Evolutionary conservation across 1,139 yeast species (phyloP), one percentile per base, ranked within the genome.

Genomic region (Geotrichum restrictum): DNA sequence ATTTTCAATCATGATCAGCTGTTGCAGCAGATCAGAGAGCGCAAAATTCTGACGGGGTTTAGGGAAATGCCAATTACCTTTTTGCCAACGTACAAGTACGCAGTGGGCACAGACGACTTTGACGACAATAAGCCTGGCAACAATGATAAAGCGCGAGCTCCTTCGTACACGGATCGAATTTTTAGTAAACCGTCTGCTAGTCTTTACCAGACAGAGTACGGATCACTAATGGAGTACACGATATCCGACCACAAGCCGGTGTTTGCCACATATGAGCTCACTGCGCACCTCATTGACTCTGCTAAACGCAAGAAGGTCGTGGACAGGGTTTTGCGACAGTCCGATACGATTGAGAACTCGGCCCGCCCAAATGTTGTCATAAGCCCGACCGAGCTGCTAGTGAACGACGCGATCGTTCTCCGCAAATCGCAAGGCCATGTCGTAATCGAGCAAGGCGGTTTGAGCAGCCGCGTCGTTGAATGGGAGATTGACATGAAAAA

Each of bases 191-290:
- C 52, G 11, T 27, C 40, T 3, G n/a, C 49, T 8, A 41, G 44
- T 53, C 45, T 47, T 56, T 38, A 22, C 39, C 53, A 34, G 48
- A 57, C 3, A 62, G 62, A 60, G n/a, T 65, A 64, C 53, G 38
- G 36, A 1, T 51, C 60, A 3, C 52, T 56, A 14, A 51, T 48
- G 62, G 64, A 62, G 48, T 78, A 76, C 59, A 62, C 72, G 1
- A 75, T 81, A 24, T 82, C 91, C 0, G 96, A 87, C 63, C 96
- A 87, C 67, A 72, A 84, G 48, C 95, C 95, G 0, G 94, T 87
- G 0, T 71, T 71, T 48, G 76, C 83, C 0, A 71, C 75, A 10
- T 81, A 80, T 60, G 71, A 68, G 13, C 60, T 83, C 1, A 68
- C 73, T 0, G 75, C 78, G 0, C 72, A 75, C 29, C 63, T 81